Conservation (phyloP, 345 rosid species). For the Linum tenue region DNA sequence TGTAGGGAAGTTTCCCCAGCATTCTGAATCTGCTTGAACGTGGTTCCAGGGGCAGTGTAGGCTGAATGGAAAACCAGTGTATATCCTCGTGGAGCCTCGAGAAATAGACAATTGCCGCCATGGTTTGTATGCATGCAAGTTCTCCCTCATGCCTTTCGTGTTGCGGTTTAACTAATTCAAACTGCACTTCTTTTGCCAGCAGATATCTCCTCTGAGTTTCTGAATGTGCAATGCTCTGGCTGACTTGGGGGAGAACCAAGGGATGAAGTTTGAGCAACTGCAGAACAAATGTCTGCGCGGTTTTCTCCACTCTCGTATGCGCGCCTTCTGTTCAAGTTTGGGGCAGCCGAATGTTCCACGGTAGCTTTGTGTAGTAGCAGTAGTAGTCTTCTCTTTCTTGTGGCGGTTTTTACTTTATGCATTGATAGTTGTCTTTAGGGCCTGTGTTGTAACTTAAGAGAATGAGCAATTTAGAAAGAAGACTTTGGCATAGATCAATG, state of each 20-base stretch:
- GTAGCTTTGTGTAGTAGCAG: too few species aligned
- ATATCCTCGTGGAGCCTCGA: conserved; percentile 53
- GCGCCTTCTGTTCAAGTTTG: too few species aligned
- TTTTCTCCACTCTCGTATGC: background rate
- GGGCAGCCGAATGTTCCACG: too few species aligned
- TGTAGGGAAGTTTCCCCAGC: background rate
- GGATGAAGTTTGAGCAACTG: background rate
- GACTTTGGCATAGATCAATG: background rate
- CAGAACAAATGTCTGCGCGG: background rate
- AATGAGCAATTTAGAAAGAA: background rate
- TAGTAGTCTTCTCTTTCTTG: too few species aligned
- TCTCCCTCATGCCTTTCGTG: too few species aligned
- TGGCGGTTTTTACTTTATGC: background rate
- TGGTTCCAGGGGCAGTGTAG: conserved; percentile 50
- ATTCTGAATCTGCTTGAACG: background rate
- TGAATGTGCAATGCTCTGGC: too few species aligned
- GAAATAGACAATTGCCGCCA: background rate
- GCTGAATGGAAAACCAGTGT: conserved; percentile 48
- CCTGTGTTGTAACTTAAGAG: background rate
- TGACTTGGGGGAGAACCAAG: too few species aligned
- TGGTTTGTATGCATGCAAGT: background rate
- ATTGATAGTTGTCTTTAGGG: background rate
- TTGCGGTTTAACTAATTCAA: too few species aligned
- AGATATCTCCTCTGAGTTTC: too few species aligned
- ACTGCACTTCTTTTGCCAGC: too few species aligned